Evolutionary conservation across 2,329 filamentous ascomycete genomes (phyloP).

Genomic region (Epichloe brachyelytri): DNA sequence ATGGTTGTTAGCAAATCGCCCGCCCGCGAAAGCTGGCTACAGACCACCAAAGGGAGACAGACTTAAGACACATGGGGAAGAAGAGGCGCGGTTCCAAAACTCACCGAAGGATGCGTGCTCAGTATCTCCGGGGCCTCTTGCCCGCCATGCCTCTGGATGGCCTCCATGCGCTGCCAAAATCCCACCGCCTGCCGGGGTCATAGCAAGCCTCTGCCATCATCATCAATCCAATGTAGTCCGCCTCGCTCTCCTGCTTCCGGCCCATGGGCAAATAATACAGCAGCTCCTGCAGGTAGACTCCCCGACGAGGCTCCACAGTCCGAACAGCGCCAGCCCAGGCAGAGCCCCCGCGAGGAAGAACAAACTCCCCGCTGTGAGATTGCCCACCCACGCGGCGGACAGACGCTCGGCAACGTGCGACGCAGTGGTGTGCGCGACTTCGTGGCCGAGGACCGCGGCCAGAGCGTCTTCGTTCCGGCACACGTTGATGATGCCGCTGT

Average conservation of each 20-base stretch:
- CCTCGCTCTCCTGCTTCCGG: slow-evolving; percentile 61
- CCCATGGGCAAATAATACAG: slow-evolving; percentile 57
- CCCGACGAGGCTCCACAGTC: slow-evolving; percentile 31
- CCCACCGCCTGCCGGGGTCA: slow-evolving; percentile 49
- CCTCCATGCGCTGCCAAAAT: slow-evolving; percentile 57
- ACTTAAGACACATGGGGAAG: too few species aligned
- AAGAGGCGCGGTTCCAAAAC: slow-evolving; percentile 13
- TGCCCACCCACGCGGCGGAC: slow-evolving; percentile 38
- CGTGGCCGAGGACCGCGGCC: slow-evolving; percentile 65
- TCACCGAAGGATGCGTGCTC: slow-evolving; percentile 62
- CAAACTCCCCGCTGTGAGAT: slow-evolving; percentile 35
- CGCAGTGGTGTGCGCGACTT: slow-evolving; percentile 66
- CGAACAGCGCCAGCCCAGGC: slow-evolving; percentile 26
- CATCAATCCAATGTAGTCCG: slow-evolving; percentile 69
- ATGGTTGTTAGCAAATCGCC: not conserved
- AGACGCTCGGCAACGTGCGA: slow-evolving; percentile 54
- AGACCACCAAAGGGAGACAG: too few species aligned
- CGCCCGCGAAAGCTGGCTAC: too few species aligned
- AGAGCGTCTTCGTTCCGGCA: slow-evolving; percentile 55
- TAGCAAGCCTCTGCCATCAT: slow-evolving; percentile 77
- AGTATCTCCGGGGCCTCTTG: slow-evolving; percentile 55
- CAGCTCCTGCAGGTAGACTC: slow-evolving; percentile 40
- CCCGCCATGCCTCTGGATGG: slow-evolving; percentile 22
- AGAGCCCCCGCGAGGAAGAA: slow-evolving; percentile 34
- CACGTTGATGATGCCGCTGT: slow-evolving; percentile 57